Evolutionary conservation across 1,139 yeast genomes (phyloP), one percentile per base, ranked within the genome.

Genomic region (Debaryomyces sp.): DNA sequence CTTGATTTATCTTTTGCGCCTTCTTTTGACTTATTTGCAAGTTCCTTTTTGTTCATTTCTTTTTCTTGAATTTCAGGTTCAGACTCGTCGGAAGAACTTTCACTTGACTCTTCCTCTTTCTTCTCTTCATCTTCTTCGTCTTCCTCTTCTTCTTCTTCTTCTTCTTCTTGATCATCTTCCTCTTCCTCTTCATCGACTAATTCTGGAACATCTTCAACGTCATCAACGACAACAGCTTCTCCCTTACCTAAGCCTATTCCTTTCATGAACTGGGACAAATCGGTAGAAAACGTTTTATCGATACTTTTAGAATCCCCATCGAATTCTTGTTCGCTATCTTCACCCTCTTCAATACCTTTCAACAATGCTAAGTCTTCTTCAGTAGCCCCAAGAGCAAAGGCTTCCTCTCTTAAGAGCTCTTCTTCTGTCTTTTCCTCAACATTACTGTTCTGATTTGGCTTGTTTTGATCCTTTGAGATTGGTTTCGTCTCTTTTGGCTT

Each of bases 351-450:
- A 8, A 88, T 59, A 13, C 75, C 83, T 15, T 72, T 71, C 22
- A 87, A 57, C 50, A 86, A 66, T 29, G 73, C 75, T 44, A 82
- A 77, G 61, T 86, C 92, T 26, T 78, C 89, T 54, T 82, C 87
- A 17, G 85, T 73, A 8, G 91, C 94, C 22, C 92, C 92, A 21
- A 86, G 67, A 15, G 67, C 77, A 24, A 86, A 64, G 1, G 94
- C 95, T 70, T 86, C 94, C 54, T 82, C 80, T 55, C 87, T 82
- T 46, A 86, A 65, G 0, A 75, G 60, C 5, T 81, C 84, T 12
- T 64, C 66, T 33, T 59, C 59, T 12, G 35, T 34, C 1, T 57
- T 51, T 32, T 56, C 59, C 22, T 47, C 47, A 26, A 45, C 54
- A 26, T 52, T 48, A 41, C 37, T 43, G 5, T 51, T 47, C 41